phyloP scores from a whole-genome alignment of 768 basidiomycete genomes.

The Exsudoporus frostii region DNA sequence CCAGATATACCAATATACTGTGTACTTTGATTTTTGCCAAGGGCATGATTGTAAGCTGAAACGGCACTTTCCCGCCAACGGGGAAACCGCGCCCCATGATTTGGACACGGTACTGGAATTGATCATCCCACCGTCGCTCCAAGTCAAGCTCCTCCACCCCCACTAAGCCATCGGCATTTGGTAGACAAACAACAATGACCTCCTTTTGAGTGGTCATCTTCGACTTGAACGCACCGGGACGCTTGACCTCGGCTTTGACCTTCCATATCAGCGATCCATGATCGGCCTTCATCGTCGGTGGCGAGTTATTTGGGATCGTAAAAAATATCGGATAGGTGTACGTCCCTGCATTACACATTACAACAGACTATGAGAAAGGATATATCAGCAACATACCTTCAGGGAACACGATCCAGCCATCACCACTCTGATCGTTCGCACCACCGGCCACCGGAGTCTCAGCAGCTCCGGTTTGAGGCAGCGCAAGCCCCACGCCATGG shows the following conservation, averaged over 20 bases:
- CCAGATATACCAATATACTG: slow-evolving; percentile 66
- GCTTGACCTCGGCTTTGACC: slow-evolving; percentile 77
- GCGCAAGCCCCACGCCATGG: not conserved
- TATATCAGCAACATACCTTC: slow-evolving; percentile 52
- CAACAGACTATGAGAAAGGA: slow-evolving; percentile 32
- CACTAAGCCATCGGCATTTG: slow-evolving; percentile 47
- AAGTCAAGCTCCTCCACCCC: slow-evolving; percentile 78
- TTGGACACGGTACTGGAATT: slow-evolving; percentile 77
- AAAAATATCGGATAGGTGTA: slow-evolving; percentile 96
- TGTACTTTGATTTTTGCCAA: slow-evolving; percentile 80
- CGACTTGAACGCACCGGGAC: slow-evolving; percentile 73
- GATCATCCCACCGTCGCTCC: slow-evolving; percentile 88
- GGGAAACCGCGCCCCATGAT: slow-evolving; percentile 74
- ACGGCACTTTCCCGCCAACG: slow-evolving; percentile 77
- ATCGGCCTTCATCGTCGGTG: slow-evolving; percentile 72
- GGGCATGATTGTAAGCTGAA: slow-evolving; percentile 80
- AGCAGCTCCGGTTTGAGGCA: slow-evolving; percentile 32
- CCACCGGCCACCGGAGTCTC: slow-evolving; percentile 19
- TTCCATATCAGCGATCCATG: slow-evolving; percentile 78
- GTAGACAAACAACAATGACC: slow-evolving; percentile 70
- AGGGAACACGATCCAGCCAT: slow-evolving; percentile 84
- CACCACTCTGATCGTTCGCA: slow-evolving; percentile 34
- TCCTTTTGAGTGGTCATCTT: slow-evolving; percentile 70
- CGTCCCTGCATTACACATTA: slow-evolving; percentile 62
- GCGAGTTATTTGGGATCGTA: slow-evolving; percentile 72